Evolutionary conservation across 257 asterid genomes (phyloP), one percentile per base, ranked within the genome.

Genomic region (Linaria vulgaris): DNA sequence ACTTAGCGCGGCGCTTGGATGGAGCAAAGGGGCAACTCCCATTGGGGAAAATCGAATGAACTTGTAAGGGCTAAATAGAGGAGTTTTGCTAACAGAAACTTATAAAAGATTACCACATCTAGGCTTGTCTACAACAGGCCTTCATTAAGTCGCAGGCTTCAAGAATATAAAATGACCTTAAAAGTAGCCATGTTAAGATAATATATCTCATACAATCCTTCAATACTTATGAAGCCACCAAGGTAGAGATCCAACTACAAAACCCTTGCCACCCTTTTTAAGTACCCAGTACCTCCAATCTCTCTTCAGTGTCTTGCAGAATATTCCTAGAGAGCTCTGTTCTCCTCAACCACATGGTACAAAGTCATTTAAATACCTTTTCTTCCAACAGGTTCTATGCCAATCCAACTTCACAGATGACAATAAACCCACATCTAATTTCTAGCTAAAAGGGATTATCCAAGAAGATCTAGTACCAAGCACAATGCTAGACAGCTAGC

Each of bases 151-250:
- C 53, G 13, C 2, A 12, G 49, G 49, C 56, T 25, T 54, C 66
- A 66, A 60, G 66, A 37, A 38, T 38, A n/a, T 64, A 68, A 41
- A 25, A 31, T 21, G 48, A 63, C 45, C 16, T 34, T 22, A 46
- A 44, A 23, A 16, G 31, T 4, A 64, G 25, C 37, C 38, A 31
- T 25, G 48, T 31, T 52, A 64, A 57, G 54, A 52, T 27, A 58
- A 20, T 46, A 66, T 12, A 30, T 20, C 64, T 22, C 54, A 19
- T 52, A 52, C 14, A 37, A 65, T 27, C 52, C 57, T 38, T 64
- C 27, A 8, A 30, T 45, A 25, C 15, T 27, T 56, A 50, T 21
- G 56, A 27, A 68, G 30, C 44, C 60, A n/a, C 41, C 43, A 22
- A 22, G 38, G 43, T n/a, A 14, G 64, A 50, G 64, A 50, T 21